Base-by-base conservation (phyloP, 768 basidiomycete species). In the Chlorophyllum brunneum region DNA sequence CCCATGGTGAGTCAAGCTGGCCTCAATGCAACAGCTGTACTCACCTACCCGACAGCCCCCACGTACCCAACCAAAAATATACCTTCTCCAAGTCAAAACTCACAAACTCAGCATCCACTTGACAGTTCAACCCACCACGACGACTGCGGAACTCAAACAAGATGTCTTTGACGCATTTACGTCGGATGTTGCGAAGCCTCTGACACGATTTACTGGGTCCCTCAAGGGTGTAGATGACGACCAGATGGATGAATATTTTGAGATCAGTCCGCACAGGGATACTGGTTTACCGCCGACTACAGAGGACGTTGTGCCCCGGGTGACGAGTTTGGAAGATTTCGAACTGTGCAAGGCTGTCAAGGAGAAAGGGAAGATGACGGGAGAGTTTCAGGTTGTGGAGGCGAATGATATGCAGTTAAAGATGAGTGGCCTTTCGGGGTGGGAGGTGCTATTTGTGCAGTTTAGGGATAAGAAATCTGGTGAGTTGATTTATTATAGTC, bases 61-160 rank as follows among this genome's bases (percentile, higher is more conserved):
- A 10, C 76, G 78, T 61, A 57, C 71, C 11, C 75, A 75, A 34
- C 82, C 83, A 6, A 87, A 83, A 67, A 71, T 79, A 43, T 83
- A 83, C 67, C 82, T 86, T 48, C 61, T 90, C 15, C 73, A 81
- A n/a, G 65, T 89, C 58, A 88, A 86, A 61, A 85, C 86, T 0
- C 86, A 89, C 70, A 86, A 81, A 57, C 68, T 86, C 46, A 83
- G 83, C 5, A 69, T 88, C 58, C 75, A 85, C 59, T 67, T 85
- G 56, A 79, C 82, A 5, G 51, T 76, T 8, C 66, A 74, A 36
- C 82, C 80, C 6, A 75, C 73, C 29, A 75, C 75, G 7, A 79
- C 79, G 4, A 70, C 91, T 61, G 72, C 67, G 10, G 68, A 70
- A n/a, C 58, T 89, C 36, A 90, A 90, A 62, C 66, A 71, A 31